Conservation (phyloP, 495 filamentous ascomycete species). For the Xylaria bambusicola region DNA sequence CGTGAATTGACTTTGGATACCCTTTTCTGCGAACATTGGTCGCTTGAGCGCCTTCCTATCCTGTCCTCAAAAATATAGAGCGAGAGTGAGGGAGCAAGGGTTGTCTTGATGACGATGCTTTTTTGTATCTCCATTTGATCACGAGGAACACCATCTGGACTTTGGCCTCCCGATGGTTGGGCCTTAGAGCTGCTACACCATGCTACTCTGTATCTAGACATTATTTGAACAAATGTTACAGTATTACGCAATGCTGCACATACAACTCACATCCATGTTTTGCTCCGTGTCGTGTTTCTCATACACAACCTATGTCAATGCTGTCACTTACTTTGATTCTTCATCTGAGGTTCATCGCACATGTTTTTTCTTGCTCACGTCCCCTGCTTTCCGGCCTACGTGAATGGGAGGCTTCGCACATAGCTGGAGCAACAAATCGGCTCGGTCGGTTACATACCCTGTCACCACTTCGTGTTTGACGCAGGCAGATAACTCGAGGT, state of each 20-base stretch:
- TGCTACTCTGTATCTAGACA: neutral
- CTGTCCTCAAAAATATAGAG: conserved; percentile 15
- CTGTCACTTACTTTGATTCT: neutral
- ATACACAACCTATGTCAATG: too few species aligned
- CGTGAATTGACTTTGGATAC: conserved; percentile 23
- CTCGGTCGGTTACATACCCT: conserved; percentile 10
- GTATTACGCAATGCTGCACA: neutral
- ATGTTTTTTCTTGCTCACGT: neutral
- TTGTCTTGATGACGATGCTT: conserved; percentile 1
- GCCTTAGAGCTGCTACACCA: neutral
- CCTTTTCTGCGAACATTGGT: conserved; percentile 17
- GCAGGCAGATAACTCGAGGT: neutral
- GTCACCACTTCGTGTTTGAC: conserved; percentile 9
- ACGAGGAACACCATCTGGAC: neutral
- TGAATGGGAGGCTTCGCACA: too few species aligned
- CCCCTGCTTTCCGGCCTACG: too few species aligned
- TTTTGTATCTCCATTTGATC: neutral
- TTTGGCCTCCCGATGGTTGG: neutral
- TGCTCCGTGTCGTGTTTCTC: neutral
- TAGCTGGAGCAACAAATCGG: too few species aligned
- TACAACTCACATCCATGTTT: neutral
- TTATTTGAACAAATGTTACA: neutral
- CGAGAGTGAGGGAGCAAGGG: too few species aligned
- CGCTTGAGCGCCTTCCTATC: conserved; percentile 11
- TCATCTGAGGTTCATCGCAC: neutral